Conservation (phyloP, 179 eudicot species). For the Vitellaria paradoxa region DNA sequence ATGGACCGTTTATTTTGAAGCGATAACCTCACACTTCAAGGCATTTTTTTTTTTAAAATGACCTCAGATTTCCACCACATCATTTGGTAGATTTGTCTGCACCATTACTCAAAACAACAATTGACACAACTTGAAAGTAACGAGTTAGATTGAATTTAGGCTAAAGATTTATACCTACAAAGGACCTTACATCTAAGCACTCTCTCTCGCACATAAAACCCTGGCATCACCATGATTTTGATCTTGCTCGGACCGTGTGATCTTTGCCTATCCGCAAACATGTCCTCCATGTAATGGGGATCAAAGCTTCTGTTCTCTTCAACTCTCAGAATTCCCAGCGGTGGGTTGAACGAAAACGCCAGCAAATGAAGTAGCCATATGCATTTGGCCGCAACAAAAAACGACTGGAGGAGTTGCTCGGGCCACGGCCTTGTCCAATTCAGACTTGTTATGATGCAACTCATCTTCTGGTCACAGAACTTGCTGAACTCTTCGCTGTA, state of each 20-base stretch:
- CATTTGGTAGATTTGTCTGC: no score
- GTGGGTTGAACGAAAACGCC: constrained; percentile 78
- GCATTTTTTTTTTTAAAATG: no score
- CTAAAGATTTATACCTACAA: constrained; percentile 74
- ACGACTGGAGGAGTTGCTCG: constrained; percentile 84
- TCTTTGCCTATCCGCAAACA: constrained; percentile 63
- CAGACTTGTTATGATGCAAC: constrained; percentile 54
- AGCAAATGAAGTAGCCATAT: constrained; percentile 93
- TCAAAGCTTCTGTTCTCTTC: constrained; percentile 72
- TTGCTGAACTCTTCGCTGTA: constrained; percentile 88
- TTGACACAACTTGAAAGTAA: no score
- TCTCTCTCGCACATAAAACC: constrained; percentile 86
- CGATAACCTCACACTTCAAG: no score
- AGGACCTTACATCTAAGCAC: constrained; percentile 93
- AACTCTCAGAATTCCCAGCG: constrained; percentile 70
- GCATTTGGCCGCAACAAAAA: constrained; percentile 93
- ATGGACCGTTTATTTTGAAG: no score
- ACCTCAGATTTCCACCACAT: no score
- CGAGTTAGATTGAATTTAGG: constrained; percentile 16
- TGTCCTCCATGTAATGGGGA: constrained; percentile 81
- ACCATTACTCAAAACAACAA: no score
- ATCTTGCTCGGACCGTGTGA: constrained; percentile 52
- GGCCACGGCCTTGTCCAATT: constrained; percentile 91
- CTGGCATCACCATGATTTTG: constrained; percentile 95
- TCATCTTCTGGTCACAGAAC: constrained; percentile 96